Evolutionary conservation across 768 basidiomycete genomes (phyloP), one percentile per base, ranked within the genome.

Genomic region (Lactarius trivialis): DNA sequence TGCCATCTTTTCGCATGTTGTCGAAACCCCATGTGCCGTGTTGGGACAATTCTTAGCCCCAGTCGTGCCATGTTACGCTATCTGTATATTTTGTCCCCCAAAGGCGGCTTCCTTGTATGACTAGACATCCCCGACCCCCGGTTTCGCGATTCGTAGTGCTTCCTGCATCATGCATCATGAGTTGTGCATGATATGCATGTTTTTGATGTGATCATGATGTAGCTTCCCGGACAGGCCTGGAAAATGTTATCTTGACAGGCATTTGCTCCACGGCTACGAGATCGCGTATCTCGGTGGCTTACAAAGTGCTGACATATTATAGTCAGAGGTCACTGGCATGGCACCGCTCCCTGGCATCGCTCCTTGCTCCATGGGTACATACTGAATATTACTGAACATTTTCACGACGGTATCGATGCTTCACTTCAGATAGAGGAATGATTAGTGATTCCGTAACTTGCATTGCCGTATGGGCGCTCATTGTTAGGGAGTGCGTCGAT

Each of bases 41-140:
- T 11, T 34, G 34, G 30, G 43, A 48, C 33, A 26, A 48, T 21
- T 45, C 32, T 26, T 49, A 32, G 34, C 26, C 15, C 9, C 12
- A 17, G 11, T 49, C 43, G 26, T 49, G 43, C 53, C 54, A 21
- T 37, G 60, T 60, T 49, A 55, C 43, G 60, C 45, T 49, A 30
- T 55, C 41, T 60, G 60, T 60, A 30, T 60, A 60, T 60, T 45
- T 32, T 24, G 21, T 12, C 45, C 21, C 5, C 45, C 24, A 30
- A 60, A 19, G 53, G 36, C 9, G 33, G 28, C 19, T 33, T 36
- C 19, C 14, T 28, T 60, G 60, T 60, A 60, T 21, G 54, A 60
- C 54, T 60, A 60, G 19, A 49, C 33, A 6, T 28, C 45, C 36
- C 45, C 26, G 45, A n/a, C 12, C 45, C 24, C 45, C 45, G 21